Evolutionary conservation across 371 early-diverging fungal species (phyloP), one percentile per base, ranked within the genome.

Genomic region (Enterospora canceri): DNA sequence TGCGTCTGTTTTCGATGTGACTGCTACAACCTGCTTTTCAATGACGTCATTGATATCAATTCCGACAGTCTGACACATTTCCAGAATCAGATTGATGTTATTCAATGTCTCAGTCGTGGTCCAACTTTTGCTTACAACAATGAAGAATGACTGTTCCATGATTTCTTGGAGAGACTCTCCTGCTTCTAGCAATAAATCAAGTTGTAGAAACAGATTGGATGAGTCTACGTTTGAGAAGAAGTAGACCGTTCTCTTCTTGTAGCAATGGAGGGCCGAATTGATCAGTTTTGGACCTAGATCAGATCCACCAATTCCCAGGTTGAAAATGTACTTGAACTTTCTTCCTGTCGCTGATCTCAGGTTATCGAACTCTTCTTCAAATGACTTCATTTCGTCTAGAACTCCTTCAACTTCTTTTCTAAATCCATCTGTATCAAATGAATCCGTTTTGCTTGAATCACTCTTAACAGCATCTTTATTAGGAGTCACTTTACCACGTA

Each of bases 231-330:
- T 95, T 73, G 90, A 89, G 49, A 97, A 91, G 83, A 91, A 97
- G 80, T 92, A 90, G 28, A 87, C 87, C 70, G 82, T 82, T 53
- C 90, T 80, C 57, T 86, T 79, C 48, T 76, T 71, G 53, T 87
- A 85, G 82, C 90, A 93, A 31, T 86, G 88, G 73, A 97, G 82
- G 5, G 97, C 92, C 80, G 92, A 90, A 26, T 90, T 91, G 31
- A 92, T 94, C 91, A 95, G 91, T 65, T 91, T 89, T 21, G 97
- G 97, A 31, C 97, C 97, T 53, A 97, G 84, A 81, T 97, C 96
- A n/a, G 92, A 91, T 74, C 96, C 97, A 75, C 96, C 97, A 75
- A 97, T 97, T 76, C 97, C 96, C 79, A 95, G 93, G 83, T 94
- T 94, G 76, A 97, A 90, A 35, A 97, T 82, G 71, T 91, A 91